Conservation (phyloP, 2,329 filamentous ascomycete genomes). For the Curvularia verruculosa region DNA sequence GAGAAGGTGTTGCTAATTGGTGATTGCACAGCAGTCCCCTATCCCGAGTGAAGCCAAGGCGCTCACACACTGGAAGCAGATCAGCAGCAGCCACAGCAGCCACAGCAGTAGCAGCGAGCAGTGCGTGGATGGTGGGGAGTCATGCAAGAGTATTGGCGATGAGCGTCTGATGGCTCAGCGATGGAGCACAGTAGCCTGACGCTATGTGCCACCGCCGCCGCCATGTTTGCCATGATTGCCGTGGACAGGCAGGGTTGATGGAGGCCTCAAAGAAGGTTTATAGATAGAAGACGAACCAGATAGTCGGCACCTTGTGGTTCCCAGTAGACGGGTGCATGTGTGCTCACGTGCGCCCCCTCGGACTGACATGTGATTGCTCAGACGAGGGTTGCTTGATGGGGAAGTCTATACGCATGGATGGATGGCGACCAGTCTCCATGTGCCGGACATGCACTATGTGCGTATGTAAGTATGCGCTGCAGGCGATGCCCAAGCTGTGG, state of each 20-base stretch:
- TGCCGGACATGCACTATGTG: not conserved
- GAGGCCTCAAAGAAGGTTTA: not conserved
- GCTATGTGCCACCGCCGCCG: not conserved
- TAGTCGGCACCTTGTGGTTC: not conserved
- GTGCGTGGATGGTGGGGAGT: not conserved
- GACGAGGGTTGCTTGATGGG: too few species aligned
- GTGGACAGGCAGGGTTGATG: not conserved
- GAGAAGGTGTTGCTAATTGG: conserved; percentile 17
- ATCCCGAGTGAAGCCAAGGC: not conserved
- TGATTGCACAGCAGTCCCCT: not conserved
- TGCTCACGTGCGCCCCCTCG: not conserved
- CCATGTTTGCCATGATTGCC: conserved; percentile 1
- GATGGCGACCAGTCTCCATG: too few species aligned
- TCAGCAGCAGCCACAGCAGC: not conserved
- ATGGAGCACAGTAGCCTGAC: not conserved
- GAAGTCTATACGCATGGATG: too few species aligned
- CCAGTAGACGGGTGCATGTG: not conserved
- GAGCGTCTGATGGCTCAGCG: not conserved
- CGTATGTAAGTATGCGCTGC: too few species aligned
- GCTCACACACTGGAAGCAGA: not conserved
- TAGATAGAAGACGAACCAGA: not conserved
- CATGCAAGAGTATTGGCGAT: not conserved
- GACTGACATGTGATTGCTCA: not conserved
- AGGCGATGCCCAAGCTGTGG: not conserved
- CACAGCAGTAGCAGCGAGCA: too few species aligned